These are phyloP conservation scores for Hyparrhenia diplandra DNA, from an alignment of 176 grass and related monocot genomes.

Conservation along the genomic window DNA sequence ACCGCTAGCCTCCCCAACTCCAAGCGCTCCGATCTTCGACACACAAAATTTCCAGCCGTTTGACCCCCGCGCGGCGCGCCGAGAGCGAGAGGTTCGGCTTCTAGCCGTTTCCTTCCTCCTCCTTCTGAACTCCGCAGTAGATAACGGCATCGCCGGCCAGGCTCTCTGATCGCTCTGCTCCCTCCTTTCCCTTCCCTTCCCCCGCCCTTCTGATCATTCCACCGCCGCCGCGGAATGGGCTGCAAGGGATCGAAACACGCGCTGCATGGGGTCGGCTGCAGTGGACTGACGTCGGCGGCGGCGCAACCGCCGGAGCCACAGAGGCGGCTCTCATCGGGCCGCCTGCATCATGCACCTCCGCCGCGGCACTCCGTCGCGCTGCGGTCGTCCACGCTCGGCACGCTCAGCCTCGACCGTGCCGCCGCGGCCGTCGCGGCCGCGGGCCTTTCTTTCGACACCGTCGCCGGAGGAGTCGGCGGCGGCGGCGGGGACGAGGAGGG, in stretches of 20 bases:
- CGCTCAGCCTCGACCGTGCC: slow-evolving; percentile 56
- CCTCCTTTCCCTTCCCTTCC: background rate
- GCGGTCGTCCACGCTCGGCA: slow-evolving; percentile 51
- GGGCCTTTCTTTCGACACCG: slow-evolving; percentile 1
- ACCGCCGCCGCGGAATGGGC: slow-evolving; percentile 41
- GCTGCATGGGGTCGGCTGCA: background rate
- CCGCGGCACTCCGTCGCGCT: slow-evolving; percentile 41
- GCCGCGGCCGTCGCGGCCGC: background rate
- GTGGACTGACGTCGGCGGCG: background rate
- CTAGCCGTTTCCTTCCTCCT: slow-evolving; percentile 9
- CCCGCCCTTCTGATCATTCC: too few relatives aligned
- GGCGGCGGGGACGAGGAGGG: background rate
- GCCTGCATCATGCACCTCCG: background rate
- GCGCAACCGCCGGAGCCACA: slow-evolving; percentile 4
- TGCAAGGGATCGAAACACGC: slow-evolving; percentile 76
- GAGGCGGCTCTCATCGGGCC: background rate
- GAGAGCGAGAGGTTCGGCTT: background rate
- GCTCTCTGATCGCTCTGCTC: background rate
- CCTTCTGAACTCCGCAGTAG: too few relatives aligned
- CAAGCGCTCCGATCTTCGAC: background rate
- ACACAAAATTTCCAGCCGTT: slow-evolving; percentile 22
- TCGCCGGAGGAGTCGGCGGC: background rate
- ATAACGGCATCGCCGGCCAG: background rate
- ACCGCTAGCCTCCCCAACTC: background rate
- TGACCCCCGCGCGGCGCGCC: background rate